Conservation (phyloP, 345 rosid genomes). For the Aethionema arabicum region DNA sequence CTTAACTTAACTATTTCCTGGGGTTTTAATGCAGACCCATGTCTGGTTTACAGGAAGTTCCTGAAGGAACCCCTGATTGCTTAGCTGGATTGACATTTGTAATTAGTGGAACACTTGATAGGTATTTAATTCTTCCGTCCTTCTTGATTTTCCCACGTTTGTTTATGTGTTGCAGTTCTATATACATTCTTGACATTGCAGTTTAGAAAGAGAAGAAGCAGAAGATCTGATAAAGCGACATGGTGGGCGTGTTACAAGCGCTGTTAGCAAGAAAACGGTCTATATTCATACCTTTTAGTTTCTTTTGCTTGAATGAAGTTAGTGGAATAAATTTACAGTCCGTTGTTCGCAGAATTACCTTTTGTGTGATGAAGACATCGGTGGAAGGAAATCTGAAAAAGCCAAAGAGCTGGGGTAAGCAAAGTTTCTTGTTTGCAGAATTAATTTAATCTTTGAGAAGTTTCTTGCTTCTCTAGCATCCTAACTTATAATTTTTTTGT, state of each 20-base stretch:
- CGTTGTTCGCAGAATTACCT: slow-evolving; percentile 74
- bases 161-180: slow-evolving; percentile 16
- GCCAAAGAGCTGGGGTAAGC: slow-evolving; percentile 95
- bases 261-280: slow-evolving; percentile 99
- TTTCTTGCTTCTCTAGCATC: slow-evolving; percentile 19
- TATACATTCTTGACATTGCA: slow-evolving; percentile 39
- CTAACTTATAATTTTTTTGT: slow-evolving; percentile 33
- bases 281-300: slow-evolving; percentile 15
- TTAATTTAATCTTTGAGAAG: slow-evolving; percentile 20
- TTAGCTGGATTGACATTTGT: slow-evolving; percentile 88
- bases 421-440: slow-evolving; percentile 21
- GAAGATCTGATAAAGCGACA: slow-evolving; percentile 91
- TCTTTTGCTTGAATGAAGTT: slow-evolving; percentile 29
- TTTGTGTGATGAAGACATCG: slow-evolving; percentile 96
- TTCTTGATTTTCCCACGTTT: slow-evolving; percentile 2
- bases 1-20: slow-evolving; percentile 12
- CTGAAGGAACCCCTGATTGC: slow-evolving; percentile 91
- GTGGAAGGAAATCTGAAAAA: slow-evolving; percentile 77
- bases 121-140: slow-evolving; percentile 47
- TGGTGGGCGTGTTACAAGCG: slow-evolving; percentile 93
- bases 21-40: slow-evolving; percentile 18
- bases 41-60: slow-evolving; percentile 77
- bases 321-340: slow-evolving; percentile 30
- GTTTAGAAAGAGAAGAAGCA: slow-evolving; percentile 99
- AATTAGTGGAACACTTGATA: slow-evolving; percentile 98